Evolutionary conservation across 352 stramenopile species (phyloP), one percentile per base, ranked within the genome.

Genomic region (Phytophthora foliorum): DNA sequence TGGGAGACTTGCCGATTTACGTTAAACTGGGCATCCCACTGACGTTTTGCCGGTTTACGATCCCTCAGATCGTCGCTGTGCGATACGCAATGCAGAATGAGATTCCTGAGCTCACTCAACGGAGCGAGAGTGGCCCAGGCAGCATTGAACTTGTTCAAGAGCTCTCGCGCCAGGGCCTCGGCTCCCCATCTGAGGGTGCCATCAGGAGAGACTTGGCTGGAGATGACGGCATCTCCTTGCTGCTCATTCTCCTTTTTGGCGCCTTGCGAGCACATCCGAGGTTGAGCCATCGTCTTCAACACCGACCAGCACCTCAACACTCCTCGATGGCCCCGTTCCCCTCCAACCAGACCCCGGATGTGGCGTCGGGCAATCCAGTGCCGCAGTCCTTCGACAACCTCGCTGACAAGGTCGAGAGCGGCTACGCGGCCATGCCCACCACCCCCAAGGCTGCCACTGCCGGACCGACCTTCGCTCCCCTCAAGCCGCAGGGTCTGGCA

Each of bases 161-260:
- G 45, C 36, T 38, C 54, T 59, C 61, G 25, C 53, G 61, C 25
- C 61, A 69, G 54, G 53, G 11, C 27, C 57, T 45, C 32, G 54
- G 42, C 55, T 57, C 10, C 24, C 39, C 36, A 41, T 51, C 53
- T 25, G 14, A 14, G 34, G 16, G 31, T 46, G n/a, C 22, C 19
- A 32, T 55, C 27, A 63, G 17, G 27, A 49, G 39, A 53, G 58
- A 59, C 57, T 53, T 29, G 31, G 31, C 31, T 38, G 36, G 36
- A 38, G 21, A 54, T 59, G 41, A 52, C 27, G 57, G 46, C 57
- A 38, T 46, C 48, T 57, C 51, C 57, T 50, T 31, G 19, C 41
- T 62, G 42, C 32, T 72, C 65, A 68, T 68, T 72, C 44, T 50
- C 44, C 50, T 34, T 72, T 72, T 72, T 63, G 42, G 52, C 50